Evolutionary conservation across 495 filamentous ascomycete genomes (phyloP), one percentile per base, ranked within the genome.

Genomic region (Penicillium dipodomyicola): DNA sequence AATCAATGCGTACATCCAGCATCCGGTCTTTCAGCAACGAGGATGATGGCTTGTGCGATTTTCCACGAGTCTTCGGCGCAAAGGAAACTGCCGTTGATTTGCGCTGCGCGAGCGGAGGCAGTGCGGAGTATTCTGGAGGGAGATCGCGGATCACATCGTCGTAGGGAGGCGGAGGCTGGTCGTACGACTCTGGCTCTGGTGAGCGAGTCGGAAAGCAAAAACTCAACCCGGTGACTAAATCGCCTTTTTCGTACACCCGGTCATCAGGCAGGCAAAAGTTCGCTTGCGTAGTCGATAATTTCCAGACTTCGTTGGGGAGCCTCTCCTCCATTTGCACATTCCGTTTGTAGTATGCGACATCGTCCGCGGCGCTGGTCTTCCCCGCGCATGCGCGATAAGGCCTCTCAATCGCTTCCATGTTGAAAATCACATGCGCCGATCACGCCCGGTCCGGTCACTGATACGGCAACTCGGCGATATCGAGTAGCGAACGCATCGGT

Each of bases 1-100:
- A 79, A 64, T 83, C 80, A 40, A 81, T 76, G 22, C 74, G 69
- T 10, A 61, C 15, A 46, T 67, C 56, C 20, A 27, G 78, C 64
- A 22, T 67, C 55, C 14, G 54, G 61, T 54, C 72, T 60, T 58
- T 75, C 63, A 35, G 70, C 61, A 42, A 56, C 56, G 45, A 78
- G 60, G 52, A 77, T 71, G 54, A 43, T 41, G 72, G 66, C 43
- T 72, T 70, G 57, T 72, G 73, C 15, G 56, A 60, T 67, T 52
- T 69, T 56, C 43, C 63, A 64, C 51, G 70, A 53, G 43, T 58
- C 54, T 46, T 48, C 0, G 62, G 63, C 6, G 59, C 63, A 7
- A 56, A 57, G 1, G 64, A 50, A 15, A 52, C 33, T 5, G 30
- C 19, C 6, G 58, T 11, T 1, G 54, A 52, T 51, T 64, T 71